Percentiles rank a stretch among this genome's conserved stretches.
phyloP scores from a whole-genome alignment of 176 grass and related monocot genomes.

The Dendrocalamus sinicus region DNA sequence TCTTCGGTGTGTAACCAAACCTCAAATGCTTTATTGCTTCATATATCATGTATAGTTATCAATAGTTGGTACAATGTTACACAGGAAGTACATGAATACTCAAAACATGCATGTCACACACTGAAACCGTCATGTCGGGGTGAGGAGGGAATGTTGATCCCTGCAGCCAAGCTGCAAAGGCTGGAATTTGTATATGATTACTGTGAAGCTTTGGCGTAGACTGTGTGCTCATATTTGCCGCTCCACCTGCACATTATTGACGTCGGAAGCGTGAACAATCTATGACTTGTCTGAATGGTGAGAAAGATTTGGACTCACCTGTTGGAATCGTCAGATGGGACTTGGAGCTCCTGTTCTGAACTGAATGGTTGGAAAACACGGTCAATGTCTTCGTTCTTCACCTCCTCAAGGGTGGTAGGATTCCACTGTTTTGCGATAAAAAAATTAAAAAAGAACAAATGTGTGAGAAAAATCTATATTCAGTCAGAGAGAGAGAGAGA shows the following conservation, averaged over 20 bases:
- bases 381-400: conserved; percentile 68
- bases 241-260: conserved; percentile 63
- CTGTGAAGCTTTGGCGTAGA: conserved; percentile 49
- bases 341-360: conserved; percentile 70
- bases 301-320: conserved; percentile 50
- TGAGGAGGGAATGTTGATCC: neutral
- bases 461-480: neutral
- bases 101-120: conserved; percentile 4
- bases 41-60: neutral
- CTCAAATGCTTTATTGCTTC: conserved; percentile 32
- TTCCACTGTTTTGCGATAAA: conserved; percentile 64
- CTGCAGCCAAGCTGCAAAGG: neutral
- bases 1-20: neutral
- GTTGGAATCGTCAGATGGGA: conserved; percentile 63
- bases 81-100: neutral
- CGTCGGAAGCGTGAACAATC: neutral
- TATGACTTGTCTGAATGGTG: neutral
- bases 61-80: conserved; percentile 18
- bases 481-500: neutral
- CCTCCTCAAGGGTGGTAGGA: conserved; percentile 65
- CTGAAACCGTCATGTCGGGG: neutral
- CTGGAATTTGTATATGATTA: neutral
- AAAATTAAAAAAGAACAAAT: conserved; percentile 3
- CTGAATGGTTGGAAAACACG: conserved; percentile 71
- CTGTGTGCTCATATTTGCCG: conserved; percentile 76